Evolutionary conservation across 345 rosid genomes (phyloP), one percentile per base, ranked within the genome.

Genomic region (Mercurialis annua): DNA sequence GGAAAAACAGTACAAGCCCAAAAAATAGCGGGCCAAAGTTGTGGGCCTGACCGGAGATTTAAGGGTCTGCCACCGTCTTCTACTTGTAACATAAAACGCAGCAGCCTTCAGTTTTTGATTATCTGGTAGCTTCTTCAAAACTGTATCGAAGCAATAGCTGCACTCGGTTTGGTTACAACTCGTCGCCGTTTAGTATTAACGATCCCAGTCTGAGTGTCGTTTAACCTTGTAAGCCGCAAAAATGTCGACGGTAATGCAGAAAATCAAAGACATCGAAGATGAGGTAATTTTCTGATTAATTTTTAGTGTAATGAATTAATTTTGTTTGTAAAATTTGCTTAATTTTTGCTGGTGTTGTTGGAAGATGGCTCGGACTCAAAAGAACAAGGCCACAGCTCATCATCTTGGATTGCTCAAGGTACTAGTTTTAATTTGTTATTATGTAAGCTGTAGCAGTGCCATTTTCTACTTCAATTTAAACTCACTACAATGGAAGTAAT

Each of bases 371-470:
- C 89, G 67, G 85, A 94, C 99, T 30, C 98, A 94, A 74, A 94
- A 94, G 86, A 94, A 94, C 76, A 94, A 94, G 82, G 99, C 99
- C 8, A 94, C 99, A 0, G 84, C 99, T 16, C 99, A 94, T 78
- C 99, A 94, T 82, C 78, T 94, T 57, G 96, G 99, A 48, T 81
- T 91, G 88, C 89, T 94, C 46, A 94, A 91, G 99, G 99, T 91
- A 67, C 27, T n/a, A n/a, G n/a, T n/a, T n/a, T n/a, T n/a, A n/a
- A n/a, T n/a, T n/a, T n/a, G n/a, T n/a, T n/a, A n/a, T n/a, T n/a
- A n/a, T n/a, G n/a, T n/a, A n/a, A n/a, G n/a, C n/a, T n/a, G n/a
- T n/a, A n/a, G n/a, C n/a, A n/a, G n/a, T n/a, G n/a, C n/a, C n/a
- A n/a, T n/a, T n/a, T n/a, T n/a, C n/a, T n/a, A n/a, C n/a, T n/a